These are phyloP conservation scores for Coprinopsis strossmayeri DNA, from an alignment of 768 basidiomycete species.

Conservation along the genomic window DNA sequence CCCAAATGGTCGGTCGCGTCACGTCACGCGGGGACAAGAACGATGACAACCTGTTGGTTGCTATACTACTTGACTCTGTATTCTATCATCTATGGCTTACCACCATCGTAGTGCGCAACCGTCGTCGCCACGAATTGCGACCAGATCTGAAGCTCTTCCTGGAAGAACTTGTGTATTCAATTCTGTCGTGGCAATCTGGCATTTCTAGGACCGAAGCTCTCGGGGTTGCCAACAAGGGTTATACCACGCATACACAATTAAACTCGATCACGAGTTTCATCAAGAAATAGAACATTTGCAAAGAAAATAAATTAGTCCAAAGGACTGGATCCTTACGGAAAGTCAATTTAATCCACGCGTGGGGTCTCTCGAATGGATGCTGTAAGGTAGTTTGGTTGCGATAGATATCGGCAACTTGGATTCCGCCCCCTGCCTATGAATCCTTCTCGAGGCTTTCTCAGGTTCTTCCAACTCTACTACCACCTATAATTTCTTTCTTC, in stretches of 20 bases:
- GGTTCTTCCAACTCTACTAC: conserved; percentile 17
- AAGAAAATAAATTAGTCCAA: conserved; percentile 19
- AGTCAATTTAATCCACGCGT: conserved; percentile 10
- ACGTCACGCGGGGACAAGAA: not conserved
- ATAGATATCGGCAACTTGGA: conserved; percentile 25
- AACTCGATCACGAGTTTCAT: conserved; percentile 11
- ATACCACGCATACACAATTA: conserved; percentile 6
- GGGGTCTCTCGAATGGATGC: conserved; percentile 20
- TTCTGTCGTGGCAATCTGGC: conserved; percentile 1
- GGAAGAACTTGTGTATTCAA: not conserved
- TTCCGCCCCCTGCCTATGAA: conserved; percentile 24
- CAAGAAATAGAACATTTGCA: conserved; percentile 8
- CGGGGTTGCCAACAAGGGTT: conserved; percentile 12
- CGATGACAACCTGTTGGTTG: not conserved
- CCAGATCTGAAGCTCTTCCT: not conserved
- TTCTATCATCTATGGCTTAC: not conserved
- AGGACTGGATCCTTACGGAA: conserved; percentile 24
- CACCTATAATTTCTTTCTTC: conserved; percentile 17
- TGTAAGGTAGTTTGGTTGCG: conserved; percentile 20
- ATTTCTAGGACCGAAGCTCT: conserved; percentile 11
- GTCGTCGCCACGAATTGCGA: not conserved
- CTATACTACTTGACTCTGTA: not conserved
- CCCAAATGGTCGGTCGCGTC: not conserved
- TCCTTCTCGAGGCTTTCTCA: conserved; percentile 17
- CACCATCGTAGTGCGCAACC: not conserved